Conservation (phyloP, 1,284 basidiomycete species). For the Spongispora temasekensis region DNA sequence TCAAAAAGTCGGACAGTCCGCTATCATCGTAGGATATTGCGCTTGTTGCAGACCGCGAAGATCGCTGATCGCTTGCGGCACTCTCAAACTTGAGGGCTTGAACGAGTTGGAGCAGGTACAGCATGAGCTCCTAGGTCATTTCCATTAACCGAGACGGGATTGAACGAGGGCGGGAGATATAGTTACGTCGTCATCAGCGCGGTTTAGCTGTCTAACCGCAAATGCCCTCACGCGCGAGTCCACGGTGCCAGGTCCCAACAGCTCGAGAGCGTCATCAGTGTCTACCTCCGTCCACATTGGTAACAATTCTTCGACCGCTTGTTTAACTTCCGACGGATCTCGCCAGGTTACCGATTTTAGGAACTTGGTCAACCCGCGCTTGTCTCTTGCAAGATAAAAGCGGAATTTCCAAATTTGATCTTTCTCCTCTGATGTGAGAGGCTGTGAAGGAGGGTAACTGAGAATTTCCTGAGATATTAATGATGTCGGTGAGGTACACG, state of each 20-base stretch:
- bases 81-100: slow-evolving; percentile 97
- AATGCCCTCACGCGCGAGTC: slow-evolving; percentile 93
- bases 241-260: slow-evolving; percentile 89
- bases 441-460: slow-evolving; percentile 87
- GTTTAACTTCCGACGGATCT: slow-evolving; percentile 94
- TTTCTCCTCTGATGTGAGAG: slow-evolving; percentile 89
- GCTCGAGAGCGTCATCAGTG: slow-evolving; percentile 93
- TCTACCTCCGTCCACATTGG: slow-evolving; percentile 98
- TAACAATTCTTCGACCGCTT: slow-evolving; percentile 94
- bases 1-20: slow-evolving; percentile 89
- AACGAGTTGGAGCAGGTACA: slow-evolving; percentile 95
- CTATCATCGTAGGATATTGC: slow-evolving; percentile 82
- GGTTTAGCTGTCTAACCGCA: slow-evolving; percentile 87
- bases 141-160: slow-evolving; percentile 3
- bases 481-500: not conserved
- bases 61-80: slow-evolving; percentile 68
- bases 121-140: slow-evolving; percentile 72
- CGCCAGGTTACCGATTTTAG: slow-evolving; percentile 98
- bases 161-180: not conserved
- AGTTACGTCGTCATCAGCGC: slow-evolving; percentile 92
- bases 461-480: slow-evolving; percentile 72
- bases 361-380: slow-evolving; percentile 94
- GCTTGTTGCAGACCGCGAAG: slow-evolving; percentile 63
- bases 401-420: slow-evolving; percentile 99
- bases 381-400: slow-evolving; percentile 91